Evolutionary conservation across 805 yeast genomes (phyloP), one percentile per base, ranked within the genome.

Genomic region (Pichia eremophila): DNA sequence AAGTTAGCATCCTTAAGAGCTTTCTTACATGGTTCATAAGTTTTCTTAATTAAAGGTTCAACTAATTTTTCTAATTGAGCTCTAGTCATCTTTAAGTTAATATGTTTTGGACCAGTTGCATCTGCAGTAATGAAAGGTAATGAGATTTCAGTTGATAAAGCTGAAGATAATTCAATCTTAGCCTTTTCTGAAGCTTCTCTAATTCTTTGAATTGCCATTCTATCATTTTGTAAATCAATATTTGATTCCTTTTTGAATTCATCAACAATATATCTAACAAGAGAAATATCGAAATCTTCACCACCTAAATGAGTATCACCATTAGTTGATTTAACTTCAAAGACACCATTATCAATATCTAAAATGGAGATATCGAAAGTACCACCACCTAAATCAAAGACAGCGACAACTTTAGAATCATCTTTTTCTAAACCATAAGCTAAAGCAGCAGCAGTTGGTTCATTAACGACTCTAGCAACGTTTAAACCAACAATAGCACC

Each of bases 341-440:
- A 89, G 57, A 89, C 97, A 78, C 97, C 97, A 66, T 89, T 88
- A 73, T 90, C 96, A 62, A 89, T 90, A 77, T 90, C 97, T 66
- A 89, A 78, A 67, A 89, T 86, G 60, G 97, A 89, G 71, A 89
- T 84, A 84, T 89, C 97, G 68, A 89, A 89, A 63, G 97, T 89
- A 81, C 97, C 97, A 71, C 97, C 97, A 81, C 97, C 97, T 65
- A 89, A 78, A 73, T 89, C 97, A 74, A 90, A 89, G 57, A 89
- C 97, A 53, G 97, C 97, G 60, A 89, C 95, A 53, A 67, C 68
- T 49, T 61, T 64, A 32, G 68, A 57, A 57, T 76, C 80, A 41
- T 54, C 58, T 75, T 84, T 85, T 73, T 88, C 96, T 63, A 88
- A 75, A 73, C 96, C 96, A 71, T 88, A 88, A 55, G 96, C 96